Conservation (phyloP, 768 basidiomycete species). For the Boletus rubroflammeus region DNA sequence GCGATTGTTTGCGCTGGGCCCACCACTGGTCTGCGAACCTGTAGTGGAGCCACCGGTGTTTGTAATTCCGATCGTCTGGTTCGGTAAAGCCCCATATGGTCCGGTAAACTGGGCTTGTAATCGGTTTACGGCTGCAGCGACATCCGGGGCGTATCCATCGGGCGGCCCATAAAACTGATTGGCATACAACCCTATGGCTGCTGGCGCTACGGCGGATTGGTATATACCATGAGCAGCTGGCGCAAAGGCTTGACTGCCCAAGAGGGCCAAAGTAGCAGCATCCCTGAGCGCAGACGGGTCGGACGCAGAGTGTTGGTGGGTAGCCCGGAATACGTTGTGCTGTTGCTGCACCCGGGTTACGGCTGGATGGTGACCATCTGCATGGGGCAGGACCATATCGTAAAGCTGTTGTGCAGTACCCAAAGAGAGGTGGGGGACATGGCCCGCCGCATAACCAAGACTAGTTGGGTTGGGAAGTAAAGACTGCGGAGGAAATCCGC, state of each 20-base stretch:
- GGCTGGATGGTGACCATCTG: slow-evolving; percentile 56
- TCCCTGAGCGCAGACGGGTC: slow-evolving; percentile 78
- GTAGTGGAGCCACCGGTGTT: slow-evolving; percentile 36
- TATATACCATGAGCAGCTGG: slow-evolving; percentile 51
- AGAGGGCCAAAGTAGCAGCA: slow-evolving; percentile 59
- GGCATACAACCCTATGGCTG: slow-evolving; percentile 60
- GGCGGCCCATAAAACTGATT: slow-evolving; percentile 66
- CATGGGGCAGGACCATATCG: slow-evolving; percentile 64
- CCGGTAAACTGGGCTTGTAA: slow-evolving; percentile 54
- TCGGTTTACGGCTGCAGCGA: slow-evolving; percentile 56
- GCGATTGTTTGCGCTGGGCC: slow-evolving; percentile 88
- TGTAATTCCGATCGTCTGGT: slow-evolving; percentile 41
- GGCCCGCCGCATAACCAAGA: slow-evolving; percentile 49
- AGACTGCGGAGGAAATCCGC: slow-evolving; percentile 55
- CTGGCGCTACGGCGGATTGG: slow-evolving; percentile 39
- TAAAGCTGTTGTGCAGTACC: slow-evolving; percentile 76
- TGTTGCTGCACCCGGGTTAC: slow-evolving; percentile 78
- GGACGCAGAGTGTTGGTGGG: slow-evolving; percentile 80
- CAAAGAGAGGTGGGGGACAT: slow-evolving; percentile 66
- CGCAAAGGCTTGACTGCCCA: slow-evolving; percentile 54
- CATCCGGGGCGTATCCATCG: slow-evolving; percentile 55
- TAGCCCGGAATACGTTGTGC: slow-evolving; percentile 66
- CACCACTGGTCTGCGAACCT: slow-evolving; percentile 40
- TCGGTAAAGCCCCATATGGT: slow-evolving; percentile 50
- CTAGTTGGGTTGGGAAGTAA: slow-evolving; percentile 51